These are phyloP conservation scores for Iris macrosiphon DNA, from an alignment of 106 monocot genomes.

Conservation along the genomic window DNA sequence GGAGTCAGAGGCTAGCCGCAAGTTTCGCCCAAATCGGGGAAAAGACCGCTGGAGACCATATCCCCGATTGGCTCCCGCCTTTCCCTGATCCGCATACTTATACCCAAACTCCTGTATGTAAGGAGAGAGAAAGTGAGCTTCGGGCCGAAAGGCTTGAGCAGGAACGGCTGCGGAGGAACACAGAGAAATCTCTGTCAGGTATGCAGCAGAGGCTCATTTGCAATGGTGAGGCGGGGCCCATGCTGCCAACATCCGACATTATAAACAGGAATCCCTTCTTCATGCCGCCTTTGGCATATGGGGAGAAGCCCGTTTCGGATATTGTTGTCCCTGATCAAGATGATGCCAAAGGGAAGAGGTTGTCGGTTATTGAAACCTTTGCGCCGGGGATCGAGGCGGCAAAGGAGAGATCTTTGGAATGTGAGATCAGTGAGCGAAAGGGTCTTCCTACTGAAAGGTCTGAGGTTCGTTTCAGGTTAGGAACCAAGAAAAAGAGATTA, in stretches of 20 bases:
- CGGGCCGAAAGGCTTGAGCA: conserved; percentile 57
- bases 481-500: conserved; percentile 63
- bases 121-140: conserved; percentile 32
- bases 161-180: conserved; percentile 64
- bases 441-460: conserved; percentile 46
- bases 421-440: conserved; percentile 8
- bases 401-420: conserved; percentile 31
- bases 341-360: conserved; percentile 16
- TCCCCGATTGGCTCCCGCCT: conserved; percentile 86
- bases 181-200: conserved; percentile 70
- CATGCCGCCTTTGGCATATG: conserved; percentile 50
- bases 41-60: conserved; percentile 37
- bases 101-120: conserved; percentile 65
- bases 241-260: too few species aligned
- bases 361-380: conserved; percentile 70
- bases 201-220: conserved; percentile 58
- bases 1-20: conserved; percentile 14
- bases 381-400: conserved; percentile 60
- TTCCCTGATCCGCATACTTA: conserved; percentile 88
- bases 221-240: conserved; percentile 8
- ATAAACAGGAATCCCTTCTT: conserved; percentile 54
- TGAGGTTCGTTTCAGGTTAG: conserved; percentile 56
- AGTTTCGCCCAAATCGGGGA: conserved; percentile 46
- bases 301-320: conserved; percentile 47
- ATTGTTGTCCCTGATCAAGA: conserved; percentile 17